Percentiles rank a stretch among this genome's conserved stretches.
Evolutionary conservation across 495 filamentous ascomycete genomes (phyloP).

Genomic region (Talaromyces proteolyticus): DNA sequence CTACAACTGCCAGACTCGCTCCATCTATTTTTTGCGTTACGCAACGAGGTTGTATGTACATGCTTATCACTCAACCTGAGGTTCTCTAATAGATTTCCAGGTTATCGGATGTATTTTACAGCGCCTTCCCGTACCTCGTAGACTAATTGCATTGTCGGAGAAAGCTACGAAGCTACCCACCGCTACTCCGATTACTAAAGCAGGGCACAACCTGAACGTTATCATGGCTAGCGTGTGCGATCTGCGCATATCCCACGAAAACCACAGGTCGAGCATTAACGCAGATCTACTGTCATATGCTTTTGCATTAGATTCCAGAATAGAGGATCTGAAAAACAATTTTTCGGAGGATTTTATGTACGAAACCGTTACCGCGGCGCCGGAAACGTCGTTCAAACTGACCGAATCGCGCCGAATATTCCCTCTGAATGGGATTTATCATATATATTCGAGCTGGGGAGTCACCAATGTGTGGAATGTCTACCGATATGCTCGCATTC

Average conservation of each 20-base stretch:
- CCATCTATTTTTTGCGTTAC: slow-evolving; percentile 51
- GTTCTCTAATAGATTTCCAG: neutral
- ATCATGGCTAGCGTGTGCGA: neutral
- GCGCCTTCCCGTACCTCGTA: neutral
- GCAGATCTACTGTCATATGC: neutral
- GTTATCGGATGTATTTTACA: neutral
- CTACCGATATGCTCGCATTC: slow-evolving; percentile 55
- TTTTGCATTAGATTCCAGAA: neutral
- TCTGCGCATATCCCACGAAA: neutral
- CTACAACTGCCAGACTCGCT: slow-evolving; percentile 50
- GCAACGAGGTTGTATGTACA: slow-evolving; percentile 33
- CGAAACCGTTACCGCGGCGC: neutral
- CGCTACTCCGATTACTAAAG: neutral
- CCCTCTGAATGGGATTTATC: slow-evolving; percentile 49
- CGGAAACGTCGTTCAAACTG: neutral
- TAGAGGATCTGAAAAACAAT: neutral
- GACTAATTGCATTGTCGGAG: neutral
- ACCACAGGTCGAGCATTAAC: neutral
- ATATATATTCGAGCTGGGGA: slow-evolving; percentile 55
- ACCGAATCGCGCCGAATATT: neutral
- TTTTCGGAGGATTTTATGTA: neutral
- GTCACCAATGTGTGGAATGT: slow-evolving; percentile 55
- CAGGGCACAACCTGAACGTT: neutral
- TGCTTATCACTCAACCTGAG: neutral
- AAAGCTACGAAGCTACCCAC: neutral